Conservation (phyloP, 2,329 filamentous ascomycete genomes). For the Aspergillus oerlinghausenensis region DNA sequence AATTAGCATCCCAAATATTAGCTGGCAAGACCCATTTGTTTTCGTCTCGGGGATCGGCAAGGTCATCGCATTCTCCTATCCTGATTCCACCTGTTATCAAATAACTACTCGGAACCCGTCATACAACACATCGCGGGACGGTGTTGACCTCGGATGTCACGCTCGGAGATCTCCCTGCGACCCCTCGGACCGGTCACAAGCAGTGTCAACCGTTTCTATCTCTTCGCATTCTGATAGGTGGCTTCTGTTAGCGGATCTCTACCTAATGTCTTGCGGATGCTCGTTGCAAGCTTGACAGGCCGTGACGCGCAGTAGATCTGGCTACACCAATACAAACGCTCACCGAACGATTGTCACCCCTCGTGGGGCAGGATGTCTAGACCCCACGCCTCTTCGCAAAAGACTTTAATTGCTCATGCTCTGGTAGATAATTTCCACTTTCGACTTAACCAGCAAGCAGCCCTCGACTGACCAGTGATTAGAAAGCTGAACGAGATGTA, state of each 20-base stretch:
- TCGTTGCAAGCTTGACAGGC: slow-evolving; percentile 6
- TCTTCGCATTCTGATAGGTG: slow-evolving; percentile 7
- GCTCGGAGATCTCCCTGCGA: slow-evolving; percentile 8
- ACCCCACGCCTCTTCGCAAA: slow-evolving; percentile 21
- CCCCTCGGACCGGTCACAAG: slow-evolving; percentile 9
- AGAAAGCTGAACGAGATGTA: slow-evolving; percentile 54
- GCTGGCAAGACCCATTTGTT: too few relatives aligned
- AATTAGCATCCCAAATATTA: neutral
- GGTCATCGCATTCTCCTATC: neutral
- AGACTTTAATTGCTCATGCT: slow-evolving; percentile 27
- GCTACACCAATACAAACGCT: neutral
- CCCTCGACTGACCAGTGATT: slow-evolving; percentile 22
- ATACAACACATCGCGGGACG: neutral
- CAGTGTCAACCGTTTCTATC: neutral
- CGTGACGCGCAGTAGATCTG: slow-evolving; percentile 7
- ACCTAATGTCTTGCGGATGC: neutral
- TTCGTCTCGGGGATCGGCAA: neutral
- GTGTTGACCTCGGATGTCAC: slow-evolving; percentile 16
- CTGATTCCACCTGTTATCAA: neutral
- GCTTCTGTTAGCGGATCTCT: neutral
- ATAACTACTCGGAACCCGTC: neutral
- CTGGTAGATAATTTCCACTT: slow-evolving; percentile 22
- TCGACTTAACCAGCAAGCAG: neutral
- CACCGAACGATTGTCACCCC: slow-evolving; percentile 6
- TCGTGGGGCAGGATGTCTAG: slow-evolving; percentile 25